These are phyloP conservation scores for Aegilops longissima DNA, from an alignment of 176 grass and related monocot species.

Conservation along the genomic window DNA sequence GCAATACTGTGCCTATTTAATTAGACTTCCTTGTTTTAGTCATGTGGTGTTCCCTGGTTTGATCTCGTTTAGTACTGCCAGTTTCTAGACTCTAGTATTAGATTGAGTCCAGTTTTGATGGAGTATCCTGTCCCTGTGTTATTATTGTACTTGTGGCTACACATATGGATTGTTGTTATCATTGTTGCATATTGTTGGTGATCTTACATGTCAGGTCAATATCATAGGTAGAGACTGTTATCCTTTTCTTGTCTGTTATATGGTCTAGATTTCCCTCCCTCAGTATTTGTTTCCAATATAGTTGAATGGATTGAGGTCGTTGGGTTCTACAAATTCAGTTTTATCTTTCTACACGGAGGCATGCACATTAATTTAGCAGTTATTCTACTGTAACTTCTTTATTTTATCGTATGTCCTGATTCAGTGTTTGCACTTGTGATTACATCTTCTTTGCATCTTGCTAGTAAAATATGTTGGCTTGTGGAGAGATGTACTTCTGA, in stretches of 20 bases:
- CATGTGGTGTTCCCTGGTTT: background rate
- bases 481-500: too few relatives aligned
- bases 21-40: background rate
- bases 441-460: background rate
- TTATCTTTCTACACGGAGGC: background rate
- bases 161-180: background rate
- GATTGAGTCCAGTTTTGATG: too few relatives aligned
- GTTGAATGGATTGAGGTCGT: background rate
- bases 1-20: background rate
- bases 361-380: background rate
- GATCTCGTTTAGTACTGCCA: background rate
- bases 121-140: background rate
- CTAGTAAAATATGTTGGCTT: background rate
- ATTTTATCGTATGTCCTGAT: background rate
- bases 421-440: too few relatives aligned
- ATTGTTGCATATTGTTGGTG: background rate
- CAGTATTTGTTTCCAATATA: background rate
- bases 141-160: background rate
- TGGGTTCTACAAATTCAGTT: background rate
- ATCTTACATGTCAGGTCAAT: background rate
- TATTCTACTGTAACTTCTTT: background rate
- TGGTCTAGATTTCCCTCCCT: background rate
- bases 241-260: background rate
- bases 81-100: background rate
- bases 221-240: background rate